Percentiles rank a stretch among this genome's conserved stretches.
phyloP scores from a whole-genome alignment of 2,329 filamentous ascomycete species.

The Alternaria consortialis region DNA sequence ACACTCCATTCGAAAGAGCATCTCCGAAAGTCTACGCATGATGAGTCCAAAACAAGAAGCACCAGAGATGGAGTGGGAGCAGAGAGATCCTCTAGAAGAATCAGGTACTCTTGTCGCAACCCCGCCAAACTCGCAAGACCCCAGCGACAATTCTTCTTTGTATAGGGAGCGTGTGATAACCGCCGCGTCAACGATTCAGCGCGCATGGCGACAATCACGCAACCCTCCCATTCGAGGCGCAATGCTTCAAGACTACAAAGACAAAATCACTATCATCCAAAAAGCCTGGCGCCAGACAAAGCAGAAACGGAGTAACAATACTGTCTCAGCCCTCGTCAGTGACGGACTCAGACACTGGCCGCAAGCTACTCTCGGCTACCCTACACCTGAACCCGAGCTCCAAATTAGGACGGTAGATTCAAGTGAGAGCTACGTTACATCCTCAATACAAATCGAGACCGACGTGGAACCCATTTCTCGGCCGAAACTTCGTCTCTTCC shows the following conservation, averaged over 20 bases:
- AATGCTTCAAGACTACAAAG: conserved; percentile 50
- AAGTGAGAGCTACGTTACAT: conserved; percentile 37
- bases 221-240: conserved; percentile 19
- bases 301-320: conserved; percentile 38
- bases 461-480: conserved; percentile 37
- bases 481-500: conserved; percentile 51
- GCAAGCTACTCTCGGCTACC: conserved; percentile 45
- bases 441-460: conserved; percentile 47
- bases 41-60: conserved; percentile 43
- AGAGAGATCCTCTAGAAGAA: conserved; percentile 39
- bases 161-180: conserved; percentile 37
- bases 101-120: conserved; percentile 40
- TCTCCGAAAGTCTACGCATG: conserved; percentile 42
- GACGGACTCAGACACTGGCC: conserved; percentile 47
- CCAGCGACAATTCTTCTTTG: conserved; percentile 33
- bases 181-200: conserved; percentile 49
- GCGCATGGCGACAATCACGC: conserved; percentile 45
- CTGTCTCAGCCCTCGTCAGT: conserved; percentile 43
- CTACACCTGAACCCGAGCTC: conserved; percentile 45
- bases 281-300: conserved; percentile 50
- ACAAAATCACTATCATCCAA: conserved; percentile 51
- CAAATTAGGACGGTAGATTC: conserved; percentile 28
- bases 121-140: conserved; percentile 41
- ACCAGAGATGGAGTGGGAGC: conserved; percentile 41
- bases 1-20: conserved; percentile 45